A percentile compares a stretch with the other conserved stretches of the same genome.
Evolutionary conservation across 2,329 filamentous ascomycete species (phyloP).

Genomic region (Penicillium thymicola): DNA sequence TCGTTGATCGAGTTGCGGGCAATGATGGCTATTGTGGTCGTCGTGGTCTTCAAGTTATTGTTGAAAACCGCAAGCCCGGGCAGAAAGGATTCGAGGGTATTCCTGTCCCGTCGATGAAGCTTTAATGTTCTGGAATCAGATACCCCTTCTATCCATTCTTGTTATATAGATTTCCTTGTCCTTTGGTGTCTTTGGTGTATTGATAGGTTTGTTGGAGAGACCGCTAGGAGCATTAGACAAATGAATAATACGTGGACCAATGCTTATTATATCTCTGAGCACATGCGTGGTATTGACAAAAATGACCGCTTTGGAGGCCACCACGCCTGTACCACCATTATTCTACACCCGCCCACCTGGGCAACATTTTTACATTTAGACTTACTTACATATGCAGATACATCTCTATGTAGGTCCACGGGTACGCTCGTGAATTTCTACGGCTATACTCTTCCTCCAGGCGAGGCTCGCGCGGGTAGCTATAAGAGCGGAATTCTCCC

Average conservation of each 20-base stretch:
- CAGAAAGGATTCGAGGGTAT: constrained; percentile 47
- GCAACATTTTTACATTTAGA: background rate
- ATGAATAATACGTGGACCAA: background rate
- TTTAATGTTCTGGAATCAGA: constrained; percentile 1
- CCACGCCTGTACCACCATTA: background rate
- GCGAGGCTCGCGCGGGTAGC: background rate
- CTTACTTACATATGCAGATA: background rate
- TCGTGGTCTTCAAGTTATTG: constrained; percentile 44
- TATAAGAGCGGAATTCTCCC: background rate
- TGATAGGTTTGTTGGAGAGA: background rate
- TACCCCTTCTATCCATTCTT: constrained; percentile 1
- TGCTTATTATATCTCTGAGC: background rate
- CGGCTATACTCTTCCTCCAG: background rate
- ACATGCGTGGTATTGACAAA: background rate
- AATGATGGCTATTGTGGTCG: constrained; percentile 48
- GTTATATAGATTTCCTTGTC: background rate
- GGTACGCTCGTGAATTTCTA: too few species aligned
- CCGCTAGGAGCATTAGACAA: background rate
- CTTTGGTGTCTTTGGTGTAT: background rate
- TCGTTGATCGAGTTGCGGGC: constrained; percentile 37
- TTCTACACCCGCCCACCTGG: background rate
- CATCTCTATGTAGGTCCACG: too few species aligned
- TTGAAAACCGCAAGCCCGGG: constrained; percentile 41
- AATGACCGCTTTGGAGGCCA: background rate
- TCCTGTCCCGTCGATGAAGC: constrained; percentile 32